phyloP scores from a whole-genome alignment of 345 rosid genomes.

The Anastatica hierochuntica region DNA sequence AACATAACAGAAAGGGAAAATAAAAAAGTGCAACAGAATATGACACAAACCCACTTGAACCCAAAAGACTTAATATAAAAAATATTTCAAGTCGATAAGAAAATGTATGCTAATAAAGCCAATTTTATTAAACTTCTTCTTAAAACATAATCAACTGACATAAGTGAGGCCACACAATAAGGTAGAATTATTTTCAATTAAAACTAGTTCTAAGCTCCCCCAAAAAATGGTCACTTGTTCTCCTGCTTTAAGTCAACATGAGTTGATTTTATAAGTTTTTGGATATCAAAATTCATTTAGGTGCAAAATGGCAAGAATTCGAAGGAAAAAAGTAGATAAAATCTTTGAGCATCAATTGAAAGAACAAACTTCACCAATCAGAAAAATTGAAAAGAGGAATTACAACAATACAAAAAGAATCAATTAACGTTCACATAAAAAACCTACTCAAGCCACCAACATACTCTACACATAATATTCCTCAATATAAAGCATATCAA shows the following conservation, averaged over 20 bases:
- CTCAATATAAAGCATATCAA: conserved; percentile 39
- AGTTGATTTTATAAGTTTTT: conserved; percentile 36
- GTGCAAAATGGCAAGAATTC: conserved; percentile 45
- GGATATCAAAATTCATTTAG: conserved; percentile 47
- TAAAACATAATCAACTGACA: conserved; percentile 93
- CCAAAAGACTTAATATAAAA: conserved; percentile 18
- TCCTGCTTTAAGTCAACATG: conserved; percentile 99
- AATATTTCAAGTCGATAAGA: conserved; percentile 15
- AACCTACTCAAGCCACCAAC: neutral
- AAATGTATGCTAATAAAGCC: conserved; percentile 60
- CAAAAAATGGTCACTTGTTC: conserved; percentile 92
- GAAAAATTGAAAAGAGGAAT: neutral
- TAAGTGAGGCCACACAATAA: conserved; percentile 98
- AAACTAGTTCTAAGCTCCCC: conserved; percentile 92
- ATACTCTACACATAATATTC: neutral
- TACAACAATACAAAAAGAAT: neutral
- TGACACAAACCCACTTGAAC: conserved; percentile 13
- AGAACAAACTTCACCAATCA: conserved; percentile 3
- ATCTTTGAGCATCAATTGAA: too few species aligned
- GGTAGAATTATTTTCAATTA: conserved; percentile 96
- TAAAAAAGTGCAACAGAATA: conserved; percentile 28
- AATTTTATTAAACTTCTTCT: conserved; percentile 41
- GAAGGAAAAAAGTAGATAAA: conserved; percentile 36
- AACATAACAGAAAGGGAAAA: conserved; percentile 7
- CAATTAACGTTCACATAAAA: conserved; percentile 18